Evolutionary conservation across 2,329 filamentous ascomycete species (phyloP), one percentile per base, ranked within the genome.

Genomic region (Cryphonectria nitschkei): DNA sequence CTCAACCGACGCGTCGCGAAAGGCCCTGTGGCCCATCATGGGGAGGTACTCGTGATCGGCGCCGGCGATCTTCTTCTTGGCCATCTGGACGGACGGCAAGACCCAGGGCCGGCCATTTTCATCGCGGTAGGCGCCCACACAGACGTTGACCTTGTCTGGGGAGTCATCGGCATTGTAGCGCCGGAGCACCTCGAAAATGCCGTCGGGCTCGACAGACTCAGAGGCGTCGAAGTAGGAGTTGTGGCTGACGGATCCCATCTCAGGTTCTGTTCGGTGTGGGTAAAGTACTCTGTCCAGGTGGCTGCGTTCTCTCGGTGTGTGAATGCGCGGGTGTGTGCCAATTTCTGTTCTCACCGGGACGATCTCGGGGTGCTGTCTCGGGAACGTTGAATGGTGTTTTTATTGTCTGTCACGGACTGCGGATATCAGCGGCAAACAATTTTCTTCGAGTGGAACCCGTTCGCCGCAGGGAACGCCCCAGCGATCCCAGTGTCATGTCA

Each of bases 121-220:
- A 69, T 83, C 80, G 3, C 80, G 76, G 60, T 83, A 83, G 0
- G 79, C 77, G 1, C 82, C 82, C 37, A 78, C 77, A 0, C 80
- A 80, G 7, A 83, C 76, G 58, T 82, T 82, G 67, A 82, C 78
- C 72, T 82, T 83, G 1, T 69, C 13, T 0, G 77, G 74, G 8
- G 69, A 56, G 1, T 70, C 29, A 43, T 83, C 81, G 0, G 76
- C 77, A 5, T 77, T 72, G 69, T 77, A 83, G 22, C 72, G 72
- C 22, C 70, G 68, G 16, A 72, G 60, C 14, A 72, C 70, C 9
- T 73, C 72, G 58, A 73, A 73, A 50, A 73, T 73, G 22, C 61
- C 70, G 50, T 73, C 72, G 6, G 72, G 70, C 62, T 72, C 67
- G 50, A 73, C 68, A 66, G 39, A 56, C 43, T 73, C 65, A 39